phyloP scores from a whole-genome alignment of 306 rosid genomes.

The Gastrolobium villosum region DNA sequence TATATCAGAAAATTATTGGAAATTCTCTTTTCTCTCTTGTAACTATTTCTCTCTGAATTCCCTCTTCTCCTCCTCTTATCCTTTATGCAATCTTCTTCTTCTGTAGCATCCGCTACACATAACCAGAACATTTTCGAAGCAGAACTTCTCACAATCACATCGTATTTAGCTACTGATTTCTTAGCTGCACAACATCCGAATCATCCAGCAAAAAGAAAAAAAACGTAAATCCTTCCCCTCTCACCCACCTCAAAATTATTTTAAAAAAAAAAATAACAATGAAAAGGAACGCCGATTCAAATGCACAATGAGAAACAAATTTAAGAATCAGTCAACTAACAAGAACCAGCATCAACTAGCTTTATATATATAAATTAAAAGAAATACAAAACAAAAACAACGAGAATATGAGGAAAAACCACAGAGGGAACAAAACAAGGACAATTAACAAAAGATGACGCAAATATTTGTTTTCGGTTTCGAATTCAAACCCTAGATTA shows the following conservation, averaged over 20 bases:
- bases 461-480: neutral
- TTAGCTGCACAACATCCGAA: slow-evolving; percentile 19
- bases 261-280: neutral
- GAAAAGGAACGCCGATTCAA: slow-evolving; percentile 30
- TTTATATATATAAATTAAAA: neutral
- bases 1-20: too few relatives aligned
- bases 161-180: slow-evolving; percentile 28
- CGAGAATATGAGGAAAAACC: slow-evolving; percentile 13
- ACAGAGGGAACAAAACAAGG: neutral
- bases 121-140: slow-evolving; percentile 24
- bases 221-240: slow-evolving; percentile 17
- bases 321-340: slow-evolving; percentile 24
- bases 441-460: slow-evolving; percentile 33
- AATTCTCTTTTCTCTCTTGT: too few relatives aligned
- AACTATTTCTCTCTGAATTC: too few relatives aligned
- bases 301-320: slow-evolving; percentile 22
- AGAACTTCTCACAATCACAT: slow-evolving; percentile 31
- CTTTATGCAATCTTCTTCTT: too few relatives aligned
- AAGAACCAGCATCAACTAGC: slow-evolving; percentile 22
- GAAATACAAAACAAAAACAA: neutral
- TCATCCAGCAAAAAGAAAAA: slow-evolving; percentile 1
- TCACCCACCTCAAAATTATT: slow-evolving; percentile 14
- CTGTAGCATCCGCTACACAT: too few relatives aligned
- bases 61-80: too few relatives aligned
- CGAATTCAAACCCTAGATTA: slow-evolving; percentile 60